phyloP scores from a whole-genome alignment of 345 rosid species.

The Viola odorata region DNA sequence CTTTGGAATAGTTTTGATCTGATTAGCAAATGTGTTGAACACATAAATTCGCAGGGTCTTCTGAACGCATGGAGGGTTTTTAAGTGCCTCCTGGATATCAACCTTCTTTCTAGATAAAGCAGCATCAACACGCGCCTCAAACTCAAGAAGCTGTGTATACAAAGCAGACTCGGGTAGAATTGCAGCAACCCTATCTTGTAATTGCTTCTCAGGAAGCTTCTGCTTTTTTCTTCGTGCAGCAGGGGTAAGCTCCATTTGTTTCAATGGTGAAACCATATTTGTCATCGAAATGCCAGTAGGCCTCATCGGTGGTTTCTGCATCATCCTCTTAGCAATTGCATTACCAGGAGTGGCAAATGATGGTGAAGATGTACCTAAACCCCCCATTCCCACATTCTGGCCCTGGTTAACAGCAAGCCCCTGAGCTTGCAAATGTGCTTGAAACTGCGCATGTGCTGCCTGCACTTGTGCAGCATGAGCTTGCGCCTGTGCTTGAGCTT shows the following conservation, averaged over 20 bases:
- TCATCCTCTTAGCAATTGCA: slow-evolving; percentile 48
- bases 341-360: slow-evolving; percentile 62
- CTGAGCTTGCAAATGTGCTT: slow-evolving; percentile 77
- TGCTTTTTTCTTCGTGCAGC: slow-evolving; percentile 89
- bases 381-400: slow-evolving; percentile 51
- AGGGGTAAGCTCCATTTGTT: slow-evolving; percentile 65
- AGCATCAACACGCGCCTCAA: slow-evolving; percentile 87
- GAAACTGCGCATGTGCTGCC: slow-evolving; percentile 67
- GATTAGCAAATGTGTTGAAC: slow-evolving; percentile 84
- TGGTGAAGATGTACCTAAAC: slow-evolving; percentile 63
- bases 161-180: slow-evolving; percentile 93
- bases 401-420: slow-evolving; percentile 50
- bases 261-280: slow-evolving; percentile 59
- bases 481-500: slow-evolving; percentile 25
- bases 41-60: slow-evolving; percentile 87
- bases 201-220: slow-evolving; percentile 87
- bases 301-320: slow-evolving; percentile 67
- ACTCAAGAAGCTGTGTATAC: slow-evolving; percentile 96
- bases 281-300: slow-evolving; percentile 67
- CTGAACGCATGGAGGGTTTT: slow-evolving; percentile 84
- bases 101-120: slow-evolving; percentile 84
- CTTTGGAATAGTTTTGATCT: slow-evolving; percentile 66
- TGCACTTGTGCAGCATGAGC: slow-evolving; percentile 51
- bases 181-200: slow-evolving; percentile 87
- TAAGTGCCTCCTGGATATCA: slow-evolving; percentile 94